Base-by-base conservation (phyloP, 805 yeast genomes). In the Yarrowia osloensis region DNA sequence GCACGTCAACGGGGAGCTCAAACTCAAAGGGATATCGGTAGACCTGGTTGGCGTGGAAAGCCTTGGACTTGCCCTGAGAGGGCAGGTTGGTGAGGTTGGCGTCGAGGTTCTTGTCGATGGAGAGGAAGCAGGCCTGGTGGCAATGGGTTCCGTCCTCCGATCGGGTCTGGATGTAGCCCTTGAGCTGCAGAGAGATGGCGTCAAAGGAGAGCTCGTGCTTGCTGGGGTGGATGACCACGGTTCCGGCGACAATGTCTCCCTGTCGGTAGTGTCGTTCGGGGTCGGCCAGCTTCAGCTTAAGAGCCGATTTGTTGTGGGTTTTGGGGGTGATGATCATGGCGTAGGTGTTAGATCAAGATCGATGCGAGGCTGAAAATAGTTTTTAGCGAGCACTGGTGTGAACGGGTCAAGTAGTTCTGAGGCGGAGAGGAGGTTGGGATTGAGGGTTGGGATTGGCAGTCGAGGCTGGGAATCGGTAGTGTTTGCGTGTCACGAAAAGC, bases 111-210 rank as follows among this genome's bases (percentile, higher is more conserved):
- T 57, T 57, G 49, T 57, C 63, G 15, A 57, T 57, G 9, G 63
- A 57, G 28, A 57, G 63, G 37, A 57, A 57, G 13, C 63, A 57
- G 15, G 63, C 47, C 63, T 57, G 63, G 63, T 57, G 63, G 49
- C 63, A 57, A n/a, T 57, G 63, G 49, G 63, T 57, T 8, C 63
- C 63, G 35, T 57, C 63, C 19, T 57, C 63, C 6, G 63, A 57
- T 40, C 63, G 63, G 47, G 63, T 57, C 49, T 57, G 63, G 49
- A 57, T 57, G 63, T 57, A 57, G 17, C 63, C 63, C 63, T 57
- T 57, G 63, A 57, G 63, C 63, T 57, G 63, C 63, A 57, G 63
- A 13, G 63, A 57, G 37, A 57, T 57, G 49, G 63, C 63, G 49
- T 57, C 63, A 17, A 57, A 57, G 15, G 63, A 39, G 9, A 57